phyloP scores from a whole-genome alignment of 164 flowering plant species.

The Aristolochia californica region DNA sequence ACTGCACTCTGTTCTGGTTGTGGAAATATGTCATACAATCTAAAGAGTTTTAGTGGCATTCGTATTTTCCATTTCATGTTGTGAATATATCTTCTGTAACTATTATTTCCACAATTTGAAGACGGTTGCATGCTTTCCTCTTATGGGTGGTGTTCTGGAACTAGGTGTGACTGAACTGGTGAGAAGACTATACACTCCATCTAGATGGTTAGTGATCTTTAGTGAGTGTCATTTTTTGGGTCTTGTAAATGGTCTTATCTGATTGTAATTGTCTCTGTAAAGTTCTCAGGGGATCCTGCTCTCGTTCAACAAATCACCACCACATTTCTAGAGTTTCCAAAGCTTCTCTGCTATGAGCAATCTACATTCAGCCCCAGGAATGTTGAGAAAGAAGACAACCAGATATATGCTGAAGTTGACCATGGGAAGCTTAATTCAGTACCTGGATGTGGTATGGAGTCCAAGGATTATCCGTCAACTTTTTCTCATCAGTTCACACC shows the following conservation, averaged over 20 bases:
- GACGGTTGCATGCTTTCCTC: conserved; percentile 89
- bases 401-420: conserved; percentile 18
- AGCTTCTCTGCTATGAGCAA: conserved; percentile 37
- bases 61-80: neutral
- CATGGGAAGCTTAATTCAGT: no score
- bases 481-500: conserved; percentile 1
- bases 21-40: neutral
- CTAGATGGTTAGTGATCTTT: neutral
- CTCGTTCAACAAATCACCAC: conserved; percentile 63
- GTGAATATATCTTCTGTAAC: no score
- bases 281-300: conserved; percentile 61
- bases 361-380: conserved; percentile 23
- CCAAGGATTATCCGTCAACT: conserved; percentile 1
- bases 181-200: conserved; percentile 6
- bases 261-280: neutral
- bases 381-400: conserved; percentile 31
- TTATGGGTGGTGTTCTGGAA: conserved; percentile 73
- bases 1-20: no score
- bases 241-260: neutral
- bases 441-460: conserved; percentile 8
- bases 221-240: neutral
- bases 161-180: conserved; percentile 77
- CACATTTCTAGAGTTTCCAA: conserved; percentile 46
- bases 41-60: neutral
- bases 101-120: conserved; percentile 20